phyloP scores from a whole-genome alignment of 371 early-diverging fungal species.

The Actinomucor elegans region DNA sequence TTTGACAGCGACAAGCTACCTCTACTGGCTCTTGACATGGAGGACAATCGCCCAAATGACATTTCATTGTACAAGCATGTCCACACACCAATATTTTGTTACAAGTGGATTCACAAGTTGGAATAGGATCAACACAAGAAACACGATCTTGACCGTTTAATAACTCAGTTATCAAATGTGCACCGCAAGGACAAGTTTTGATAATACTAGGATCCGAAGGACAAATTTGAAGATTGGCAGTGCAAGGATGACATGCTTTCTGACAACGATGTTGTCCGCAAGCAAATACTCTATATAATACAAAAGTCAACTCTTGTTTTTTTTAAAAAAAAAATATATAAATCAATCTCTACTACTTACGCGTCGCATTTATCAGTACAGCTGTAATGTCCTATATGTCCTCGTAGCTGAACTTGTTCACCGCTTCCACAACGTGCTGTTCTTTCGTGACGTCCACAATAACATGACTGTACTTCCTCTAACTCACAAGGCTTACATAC shows the following conservation, averaged over 20 bases:
- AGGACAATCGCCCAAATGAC: conserved; percentile 77
- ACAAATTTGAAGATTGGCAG: conserved; percentile 56
- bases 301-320: no score
- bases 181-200: conserved; percentile 84
- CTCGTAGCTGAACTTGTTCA: conserved; percentile 27
- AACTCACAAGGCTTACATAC: conserved; percentile 66
- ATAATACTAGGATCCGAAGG: conserved; percentile 68
- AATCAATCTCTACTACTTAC: conserved; percentile 28
- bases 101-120: conserved; percentile 73
- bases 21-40: conserved; percentile 57
- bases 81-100: conserved; percentile 67
- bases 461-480: conserved; percentile 61
- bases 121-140: conserved; percentile 76
- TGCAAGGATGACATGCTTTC: conserved; percentile 70
- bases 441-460: conserved; percentile 68
- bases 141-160: conserved; percentile 40
- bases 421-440: conserved; percentile 64
- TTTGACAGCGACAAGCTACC: conserved; percentile 68
- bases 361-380: conserved; percentile 63
- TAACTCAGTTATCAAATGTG: conserved; percentile 32
- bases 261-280: conserved; percentile 84
- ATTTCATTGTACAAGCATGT: conserved; percentile 70
- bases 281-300: conserved; percentile 49
- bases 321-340: background rate
- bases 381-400: conserved; percentile 56